Evolutionary conservation across 805 yeast species (phyloP), one percentile per base, ranked within the genome.

Genomic region (Zygoascus biomembranicola): DNA sequence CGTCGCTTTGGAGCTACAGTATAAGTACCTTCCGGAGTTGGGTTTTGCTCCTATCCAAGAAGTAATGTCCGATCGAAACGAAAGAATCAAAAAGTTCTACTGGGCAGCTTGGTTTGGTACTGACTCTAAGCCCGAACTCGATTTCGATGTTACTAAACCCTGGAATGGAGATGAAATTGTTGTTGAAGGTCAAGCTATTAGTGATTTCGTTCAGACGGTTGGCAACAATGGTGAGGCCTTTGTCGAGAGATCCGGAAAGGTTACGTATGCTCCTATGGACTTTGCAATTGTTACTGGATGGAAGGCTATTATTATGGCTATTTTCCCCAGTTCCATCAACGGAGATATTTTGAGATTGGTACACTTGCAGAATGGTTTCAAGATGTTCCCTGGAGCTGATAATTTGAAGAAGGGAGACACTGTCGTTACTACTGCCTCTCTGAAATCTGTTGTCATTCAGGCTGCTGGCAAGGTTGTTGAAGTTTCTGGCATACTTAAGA

Each of bases 221-320:
- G 97, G 97, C 62, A 94, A 94, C 80, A 85, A 86, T 61, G 90
- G 96, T 71, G 98, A 94, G 74, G 96, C 95, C 57, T 94, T 90
- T 64, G 96, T 90, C 62, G 79, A 85, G 55, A 83, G 96, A 76
- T 80, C 87, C 50, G 94, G 90, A 59, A 80, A 79, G 59, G 61
- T 57, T 11, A 84, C 88, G 55, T 77, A 82, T 63, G 99, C 98
- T 49, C 99, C 99, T 66, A 92, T 94, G 98, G 99, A 94, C 76
- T 94, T 90, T 68, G 98, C 99, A 49, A 94, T 94, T 70, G 97
- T 94, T 55, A 81, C 90, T 63, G 98, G 99, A 47, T 94, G 99
- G 99, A 86, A 85, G 75, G 95, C 97, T 50, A 92, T 94, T 68
- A 92, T 94, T 76, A 89, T 87, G 76, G 90, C 97, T n/a, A 87